Percentiles rank a stretch among this genome's conserved stretches.
These are phyloP conservation scores for Pseudogymnoascus sp. DNA, from an alignment of 2,329 filamentous ascomycete species.

Conservation along the genomic window DNA sequence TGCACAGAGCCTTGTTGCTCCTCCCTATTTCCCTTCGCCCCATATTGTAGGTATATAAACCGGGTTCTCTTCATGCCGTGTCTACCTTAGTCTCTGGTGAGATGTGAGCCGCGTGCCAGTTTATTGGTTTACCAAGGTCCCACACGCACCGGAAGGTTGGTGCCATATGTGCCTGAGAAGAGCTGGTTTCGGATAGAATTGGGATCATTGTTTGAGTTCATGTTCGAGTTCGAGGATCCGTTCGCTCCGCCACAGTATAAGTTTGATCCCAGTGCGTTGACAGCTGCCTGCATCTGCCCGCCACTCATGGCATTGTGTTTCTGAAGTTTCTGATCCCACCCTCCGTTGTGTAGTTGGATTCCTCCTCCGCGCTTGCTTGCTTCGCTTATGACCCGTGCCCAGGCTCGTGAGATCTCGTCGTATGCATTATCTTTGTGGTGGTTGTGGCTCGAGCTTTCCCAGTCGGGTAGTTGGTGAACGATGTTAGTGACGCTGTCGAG, in stretches of 20 bases:
- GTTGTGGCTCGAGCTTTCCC: slow-evolving; percentile 81
- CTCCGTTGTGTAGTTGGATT: slow-evolving; percentile 79
- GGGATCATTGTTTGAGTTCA: slow-evolving; percentile 33
- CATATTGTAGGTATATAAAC: not conserved
- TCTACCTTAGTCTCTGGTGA: not conserved
- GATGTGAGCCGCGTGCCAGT: not conserved
- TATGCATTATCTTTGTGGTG: slow-evolving; percentile 93
- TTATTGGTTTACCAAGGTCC: slow-evolving; percentile 47
- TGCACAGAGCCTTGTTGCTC: not conserved
- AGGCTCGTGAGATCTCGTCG: slow-evolving; percentile 89
- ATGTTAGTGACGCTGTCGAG: slow-evolving; percentile 85
- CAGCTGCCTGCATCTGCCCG: slow-evolving; percentile 71
- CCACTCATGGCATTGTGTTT: slow-evolving; percentile 85
- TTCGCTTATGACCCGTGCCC: slow-evolving; percentile 85
- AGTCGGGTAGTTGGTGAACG: slow-evolving; percentile 82
- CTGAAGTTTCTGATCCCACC: slow-evolving; percentile 82
- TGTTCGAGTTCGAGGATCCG: slow-evolving; percentile 16
- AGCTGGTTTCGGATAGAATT: slow-evolving; percentile 57
- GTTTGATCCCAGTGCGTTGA: slow-evolving; percentile 66
- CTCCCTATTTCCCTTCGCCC: not conserved
- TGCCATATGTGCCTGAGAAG: slow-evolving; percentile 52
- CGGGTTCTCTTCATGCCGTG: not conserved
- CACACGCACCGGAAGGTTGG: slow-evolving; percentile 47
- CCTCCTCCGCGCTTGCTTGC: slow-evolving; percentile 86
- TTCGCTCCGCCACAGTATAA: slow-evolving; percentile 68